phyloP scores from a whole-genome alignment of 345 rosid species.

The Moricandia moricandioides region DNA sequence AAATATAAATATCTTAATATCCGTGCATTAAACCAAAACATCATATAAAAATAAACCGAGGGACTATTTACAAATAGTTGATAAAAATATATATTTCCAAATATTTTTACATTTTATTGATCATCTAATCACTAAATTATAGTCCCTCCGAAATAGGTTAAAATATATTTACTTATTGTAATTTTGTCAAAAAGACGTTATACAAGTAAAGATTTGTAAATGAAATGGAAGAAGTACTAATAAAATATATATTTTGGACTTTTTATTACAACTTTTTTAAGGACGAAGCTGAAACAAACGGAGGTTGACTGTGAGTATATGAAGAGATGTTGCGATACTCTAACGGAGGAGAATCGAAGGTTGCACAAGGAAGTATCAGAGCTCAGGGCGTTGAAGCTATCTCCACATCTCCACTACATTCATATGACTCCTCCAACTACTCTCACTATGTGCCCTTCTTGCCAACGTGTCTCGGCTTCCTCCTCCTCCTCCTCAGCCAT shows the following conservation, averaged over 20 bases:
- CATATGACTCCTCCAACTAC: slow-evolving; percentile 85
- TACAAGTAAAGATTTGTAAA: not conserved
- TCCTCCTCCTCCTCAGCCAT: slow-evolving; percentile 23
- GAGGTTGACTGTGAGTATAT: slow-evolving; percentile 86
- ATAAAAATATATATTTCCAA: too few species aligned
- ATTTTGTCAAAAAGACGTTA: not conserved
- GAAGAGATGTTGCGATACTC: slow-evolving; percentile 73
- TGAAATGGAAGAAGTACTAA: not conserved
- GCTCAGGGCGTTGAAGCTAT: slow-evolving; percentile 71
- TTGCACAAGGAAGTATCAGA: slow-evolving; percentile 81
- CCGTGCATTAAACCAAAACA: too few species aligned
- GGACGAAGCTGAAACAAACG: slow-evolving; percentile 89
- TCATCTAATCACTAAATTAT: not conserved
- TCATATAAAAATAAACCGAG: too few species aligned
- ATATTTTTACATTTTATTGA: too few species aligned
- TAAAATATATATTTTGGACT: not conserved
- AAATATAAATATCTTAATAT: too few species aligned
- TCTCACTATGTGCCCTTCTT: slow-evolving; percentile 87
- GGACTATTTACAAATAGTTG: too few species aligned
- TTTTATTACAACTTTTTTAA: not conserved
- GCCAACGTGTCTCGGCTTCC: slow-evolving; percentile 68
- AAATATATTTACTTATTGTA: not conserved
- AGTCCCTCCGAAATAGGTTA: too few species aligned
- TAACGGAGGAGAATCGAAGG: slow-evolving; percentile 70
- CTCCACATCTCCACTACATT: slow-evolving; percentile 67